Base-by-base conservation (phyloP, 306 rosid genomes). In the Senna tora region DNA sequence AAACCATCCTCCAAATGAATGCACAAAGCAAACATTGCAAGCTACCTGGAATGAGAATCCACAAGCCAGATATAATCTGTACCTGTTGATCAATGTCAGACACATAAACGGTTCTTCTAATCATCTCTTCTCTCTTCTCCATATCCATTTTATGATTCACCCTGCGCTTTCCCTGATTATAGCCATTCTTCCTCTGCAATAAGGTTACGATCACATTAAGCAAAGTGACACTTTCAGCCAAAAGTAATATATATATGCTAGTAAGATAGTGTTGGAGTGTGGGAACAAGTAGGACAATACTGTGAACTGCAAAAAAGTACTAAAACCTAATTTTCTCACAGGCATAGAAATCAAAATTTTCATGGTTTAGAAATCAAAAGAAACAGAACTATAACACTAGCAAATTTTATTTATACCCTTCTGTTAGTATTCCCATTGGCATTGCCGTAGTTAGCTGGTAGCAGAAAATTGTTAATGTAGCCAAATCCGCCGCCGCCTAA, bases 51-150 rank as follows among this genome's bases (percentile, higher is more conserved):
- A 63, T 63, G 9, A 49, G 36, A 69, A 74, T 59, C 51, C 42
- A 49, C 52, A 52, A 47, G 42, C 64, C 46, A 64, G 59, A 65
- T 53, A 50, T 46, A 69, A 20, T 45, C 60, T 10, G 39, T 59
- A 89, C 99, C 96, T 84, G 95, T 32, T 94, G 97, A 84, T 94
- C 99, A 79, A 94, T 94, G 82, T 91, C 97, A 71, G 99, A 94
- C 63, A 94, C 99, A 81, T 94, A 94, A 11, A 94, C 97, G 9
- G 99, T 91, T 89, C 99, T 94, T 82, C 90, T 77, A 46, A 80
- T 87, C 99, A 94, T 94, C 75, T 91, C 97, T 52, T 94, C 97
- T 65, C 96, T 72, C 80, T 86, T 90, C 39, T 87, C 91, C 45
- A 89, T 82, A 66, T 82, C 88, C 53, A 88, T 71, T 30, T 92